Conservation (phyloP, 2,329 filamentous ascomycete species). For the Trichophyton simii region DNA sequence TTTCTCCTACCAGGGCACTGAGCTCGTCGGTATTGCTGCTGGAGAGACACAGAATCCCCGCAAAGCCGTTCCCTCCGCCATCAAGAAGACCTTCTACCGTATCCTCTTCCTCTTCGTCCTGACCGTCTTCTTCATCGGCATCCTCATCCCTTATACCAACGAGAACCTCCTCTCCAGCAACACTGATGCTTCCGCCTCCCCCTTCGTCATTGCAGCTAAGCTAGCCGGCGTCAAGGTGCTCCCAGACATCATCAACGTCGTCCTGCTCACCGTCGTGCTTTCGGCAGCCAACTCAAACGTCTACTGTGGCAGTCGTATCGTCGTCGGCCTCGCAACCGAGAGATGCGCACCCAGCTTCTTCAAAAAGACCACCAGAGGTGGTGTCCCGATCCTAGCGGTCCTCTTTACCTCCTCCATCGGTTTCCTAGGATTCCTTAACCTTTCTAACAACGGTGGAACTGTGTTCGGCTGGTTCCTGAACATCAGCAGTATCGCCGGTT, state of each 20-base stretch:
- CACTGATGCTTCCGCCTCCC: constrained; percentile 25
- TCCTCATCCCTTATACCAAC: constrained; percentile 55
- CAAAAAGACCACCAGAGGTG: constrained; percentile 29
- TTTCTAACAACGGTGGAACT: constrained; percentile 47
- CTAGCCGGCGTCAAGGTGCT: constrained; percentile 28
- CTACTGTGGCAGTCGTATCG: constrained; percentile 47
- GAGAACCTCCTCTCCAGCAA: constrained; percentile 34
- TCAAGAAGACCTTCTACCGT: constrained; percentile 62
- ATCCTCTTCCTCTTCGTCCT: constrained; percentile 49
- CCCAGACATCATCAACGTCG: constrained; percentile 31
- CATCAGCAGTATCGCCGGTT: constrained; percentile 25
- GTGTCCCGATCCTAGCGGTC: constrained; percentile 36
- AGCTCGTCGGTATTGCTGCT: constrained; percentile 66
- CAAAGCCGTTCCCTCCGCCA: constrained; percentile 59
- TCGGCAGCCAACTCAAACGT: constrained; percentile 34
- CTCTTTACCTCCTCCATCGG: constrained; percentile 41
- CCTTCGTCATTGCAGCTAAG: constrained; percentile 33
- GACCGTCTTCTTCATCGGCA: constrained; percentile 52
- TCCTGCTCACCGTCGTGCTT: constrained; percentile 32
- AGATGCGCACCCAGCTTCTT: constrained; percentile 34
- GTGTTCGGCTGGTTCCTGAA: constrained; percentile 40
- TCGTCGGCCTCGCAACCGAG: constrained; percentile 51
- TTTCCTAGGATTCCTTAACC: constrained; percentile 57
- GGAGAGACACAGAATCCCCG: constrained; percentile 62
- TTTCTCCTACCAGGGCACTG: constrained; percentile 46